Evolutionary conservation across 1,284 basidiomycete genomes (phyloP).

Genomic region (Irpex lacteus): DNA sequence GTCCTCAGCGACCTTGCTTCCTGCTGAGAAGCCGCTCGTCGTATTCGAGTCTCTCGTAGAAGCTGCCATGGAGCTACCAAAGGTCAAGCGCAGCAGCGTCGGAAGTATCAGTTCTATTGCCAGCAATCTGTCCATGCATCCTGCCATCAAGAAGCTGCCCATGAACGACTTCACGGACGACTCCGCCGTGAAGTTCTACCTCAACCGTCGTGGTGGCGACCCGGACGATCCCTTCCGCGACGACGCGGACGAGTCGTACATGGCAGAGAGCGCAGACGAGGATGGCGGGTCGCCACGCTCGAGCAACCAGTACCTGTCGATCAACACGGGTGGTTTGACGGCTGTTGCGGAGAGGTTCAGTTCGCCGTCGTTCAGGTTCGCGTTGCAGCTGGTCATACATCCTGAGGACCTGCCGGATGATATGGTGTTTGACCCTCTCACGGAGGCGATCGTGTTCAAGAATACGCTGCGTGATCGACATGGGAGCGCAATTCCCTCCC

Average conservation of each 20-base stretch:
- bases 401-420: slow-evolving; percentile 90
- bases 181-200: slow-evolving; percentile 93
- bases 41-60: slow-evolving; percentile 87
- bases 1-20: slow-evolving; percentile 70
- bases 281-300: slow-evolving; percentile 22
- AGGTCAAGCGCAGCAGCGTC: slow-evolving; percentile 89
- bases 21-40: slow-evolving; percentile 77
- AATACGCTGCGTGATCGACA: slow-evolving; percentile 56
- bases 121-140: slow-evolving; percentile 90
- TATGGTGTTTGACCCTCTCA: slow-evolving; percentile 88
- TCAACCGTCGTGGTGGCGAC: slow-evolving; percentile 59
- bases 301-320: slow-evolving; percentile 42
- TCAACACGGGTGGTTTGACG: slow-evolving; percentile 33
- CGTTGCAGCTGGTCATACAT: slow-evolving; percentile 83
- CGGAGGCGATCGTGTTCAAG: slow-evolving; percentile 88
- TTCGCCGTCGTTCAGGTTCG: slow-evolving; percentile 80
- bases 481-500: slow-evolving; percentile 41
- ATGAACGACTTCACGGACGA: slow-evolving; percentile 99
- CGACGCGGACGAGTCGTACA: slow-evolving; percentile 52
- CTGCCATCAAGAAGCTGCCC: slow-evolving; percentile 87
- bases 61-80: slow-evolving; percentile 74
- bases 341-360: slow-evolving; percentile 72
- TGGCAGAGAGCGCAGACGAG: slow-evolving; percentile 37
- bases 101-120: slow-evolving; percentile 91
- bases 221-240: slow-evolving; percentile 28